These are phyloP conservation scores for Hymenoscyphus albidus DNA, from an alignment of 2,329 filamentous ascomycete genomes.

Conservation along the genomic window DNA sequence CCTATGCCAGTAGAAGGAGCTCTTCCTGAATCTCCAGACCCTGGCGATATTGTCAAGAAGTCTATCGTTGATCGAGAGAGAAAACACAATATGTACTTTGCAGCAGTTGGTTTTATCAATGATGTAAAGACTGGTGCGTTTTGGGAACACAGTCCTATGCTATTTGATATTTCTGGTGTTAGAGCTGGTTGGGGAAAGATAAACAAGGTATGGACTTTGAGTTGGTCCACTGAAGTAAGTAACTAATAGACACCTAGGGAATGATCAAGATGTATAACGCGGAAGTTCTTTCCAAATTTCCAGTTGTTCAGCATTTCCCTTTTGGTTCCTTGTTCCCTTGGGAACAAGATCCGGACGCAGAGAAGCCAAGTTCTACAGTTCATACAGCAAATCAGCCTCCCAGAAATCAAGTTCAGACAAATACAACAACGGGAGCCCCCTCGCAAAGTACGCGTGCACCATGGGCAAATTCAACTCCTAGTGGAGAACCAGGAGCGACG, in stretches of 20 bases:
- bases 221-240: not conserved
- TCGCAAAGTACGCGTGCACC: conserved; percentile 29
- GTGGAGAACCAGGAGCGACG: not conserved
- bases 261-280: conserved; percentile 99
- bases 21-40: conserved; percentile 64
- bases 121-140: conserved; percentile 96
- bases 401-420: conserved; percentile 15
- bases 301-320: conserved; percentile 93
- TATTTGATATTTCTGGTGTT: conserved; percentile 92
- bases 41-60: conserved; percentile 63
- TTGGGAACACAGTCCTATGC: conserved; percentile 92
- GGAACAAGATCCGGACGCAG: conserved; percentile 63
- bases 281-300: conserved; percentile 93
- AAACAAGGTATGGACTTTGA: conserved; percentile 61
- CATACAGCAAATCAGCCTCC: conserved; percentile 56
- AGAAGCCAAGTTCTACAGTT: conserved; percentile 45
- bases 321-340: conserved; percentile 80
- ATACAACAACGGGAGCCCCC: conserved; percentile 19
- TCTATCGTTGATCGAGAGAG: conserved; percentile 63
- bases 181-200: conserved; percentile 97
- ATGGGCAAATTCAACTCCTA: conserved; percentile 23
- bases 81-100: conserved; percentile 81
- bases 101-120: conserved; percentile 93
- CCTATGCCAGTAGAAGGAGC: conserved; percentile 77
- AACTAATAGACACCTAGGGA: conserved; percentile 49